These are phyloP conservation scores for Gossypium raimondii DNA, from an alignment of 345 rosid species.

Conservation along the genomic window DNA sequence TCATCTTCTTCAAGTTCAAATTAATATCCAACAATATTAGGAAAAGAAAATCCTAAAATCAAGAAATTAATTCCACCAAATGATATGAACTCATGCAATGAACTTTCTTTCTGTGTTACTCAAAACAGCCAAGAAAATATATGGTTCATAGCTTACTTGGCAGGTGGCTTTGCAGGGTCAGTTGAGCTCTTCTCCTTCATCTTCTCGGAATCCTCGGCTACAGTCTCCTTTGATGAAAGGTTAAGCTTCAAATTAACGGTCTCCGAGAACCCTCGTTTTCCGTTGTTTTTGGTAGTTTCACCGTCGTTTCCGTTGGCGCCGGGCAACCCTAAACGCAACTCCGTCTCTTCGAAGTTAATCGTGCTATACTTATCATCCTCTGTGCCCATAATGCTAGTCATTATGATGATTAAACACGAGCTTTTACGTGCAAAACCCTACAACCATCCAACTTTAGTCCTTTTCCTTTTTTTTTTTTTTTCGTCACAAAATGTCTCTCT, in stretches of 20 bases:
- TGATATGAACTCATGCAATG: not conserved
- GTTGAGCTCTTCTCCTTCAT: conserved; percentile 32
- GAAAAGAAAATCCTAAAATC: not conserved
- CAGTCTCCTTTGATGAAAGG: conserved; percentile 35
- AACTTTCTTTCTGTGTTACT: not conserved
- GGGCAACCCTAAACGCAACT: conserved; percentile 69
- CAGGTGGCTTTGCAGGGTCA: conserved; percentile 46
- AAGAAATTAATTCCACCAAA: not conserved
- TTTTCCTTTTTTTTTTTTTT: not conserved
- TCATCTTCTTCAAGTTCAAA: not conserved
- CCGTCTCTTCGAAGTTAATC: conserved; percentile 89
- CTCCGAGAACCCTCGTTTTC: conserved; percentile 69
- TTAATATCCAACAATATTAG: not conserved
- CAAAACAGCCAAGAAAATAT: not conserved
- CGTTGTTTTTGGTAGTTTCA: conserved; percentile 28
- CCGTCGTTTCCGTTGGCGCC: conserved; percentile 36
- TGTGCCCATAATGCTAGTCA: conserved; percentile 18
- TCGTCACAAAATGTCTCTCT: not conserved
- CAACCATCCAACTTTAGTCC: not conserved
- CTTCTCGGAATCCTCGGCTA: conserved; percentile 16
- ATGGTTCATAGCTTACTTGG: conserved; percentile 42
- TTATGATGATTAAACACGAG: not conserved
- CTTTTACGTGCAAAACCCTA: not conserved
- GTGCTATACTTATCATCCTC: conserved; percentile 26
- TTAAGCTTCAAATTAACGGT: conserved; percentile 69